Evolutionary conservation across 2,329 filamentous ascomycete genomes (phyloP).

Genomic region (Diaporthe sp.): DNA sequence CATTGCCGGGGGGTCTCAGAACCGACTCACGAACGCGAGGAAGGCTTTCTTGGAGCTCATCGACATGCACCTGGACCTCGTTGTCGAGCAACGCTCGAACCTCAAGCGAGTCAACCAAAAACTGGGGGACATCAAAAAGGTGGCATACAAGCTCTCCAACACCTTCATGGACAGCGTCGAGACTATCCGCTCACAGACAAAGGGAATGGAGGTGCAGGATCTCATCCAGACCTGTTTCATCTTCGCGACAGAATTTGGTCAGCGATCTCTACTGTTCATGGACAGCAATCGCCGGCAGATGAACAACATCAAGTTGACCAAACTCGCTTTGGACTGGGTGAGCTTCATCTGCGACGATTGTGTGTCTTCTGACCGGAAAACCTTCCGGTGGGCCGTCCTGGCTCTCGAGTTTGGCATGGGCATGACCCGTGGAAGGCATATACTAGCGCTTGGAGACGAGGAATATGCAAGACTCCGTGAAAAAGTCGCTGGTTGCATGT

Average conservation of each 20-base stretch:
- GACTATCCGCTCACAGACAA: conserved; percentile 88
- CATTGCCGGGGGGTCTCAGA: conserved; percentile 88
- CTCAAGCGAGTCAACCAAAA: conserved; percentile 92
- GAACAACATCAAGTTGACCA: conserved; percentile 96
- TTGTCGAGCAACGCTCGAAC: conserved; percentile 94
- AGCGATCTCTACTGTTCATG: conserved; percentile 94
- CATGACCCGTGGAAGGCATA: conserved; percentile 94
- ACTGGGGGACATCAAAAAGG: conserved; percentile 93
- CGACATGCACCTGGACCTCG: conserved; percentile 86
- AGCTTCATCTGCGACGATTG: conserved; percentile 99
- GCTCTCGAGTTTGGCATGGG: conserved; percentile 97
- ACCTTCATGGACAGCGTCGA: conserved; percentile 99
- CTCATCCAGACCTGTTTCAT: conserved; percentile 98
- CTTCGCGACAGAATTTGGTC: conserved; percentile 98
- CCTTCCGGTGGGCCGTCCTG: conserved; percentile 96
- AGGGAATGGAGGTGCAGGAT: conserved; percentile 89
- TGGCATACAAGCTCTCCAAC: conserved; percentile 96
- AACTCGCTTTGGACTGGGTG: conserved; percentile 95
- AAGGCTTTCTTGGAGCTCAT: conserved; percentile 82
- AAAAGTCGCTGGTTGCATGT: conserved; percentile 98
- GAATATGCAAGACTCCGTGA: conserved; percentile 87
- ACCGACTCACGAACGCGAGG: conserved; percentile 83
- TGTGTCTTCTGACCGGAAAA: conserved; percentile 91
- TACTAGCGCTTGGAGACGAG: conserved; percentile 88
- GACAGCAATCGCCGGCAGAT: conserved; percentile 95